A percentile compares a stretch with the other conserved stretches of the same genome.
Evolutionary conservation across 495 filamentous ascomycete species (phyloP).

Genomic region (Xylaria venustula): DNA sequence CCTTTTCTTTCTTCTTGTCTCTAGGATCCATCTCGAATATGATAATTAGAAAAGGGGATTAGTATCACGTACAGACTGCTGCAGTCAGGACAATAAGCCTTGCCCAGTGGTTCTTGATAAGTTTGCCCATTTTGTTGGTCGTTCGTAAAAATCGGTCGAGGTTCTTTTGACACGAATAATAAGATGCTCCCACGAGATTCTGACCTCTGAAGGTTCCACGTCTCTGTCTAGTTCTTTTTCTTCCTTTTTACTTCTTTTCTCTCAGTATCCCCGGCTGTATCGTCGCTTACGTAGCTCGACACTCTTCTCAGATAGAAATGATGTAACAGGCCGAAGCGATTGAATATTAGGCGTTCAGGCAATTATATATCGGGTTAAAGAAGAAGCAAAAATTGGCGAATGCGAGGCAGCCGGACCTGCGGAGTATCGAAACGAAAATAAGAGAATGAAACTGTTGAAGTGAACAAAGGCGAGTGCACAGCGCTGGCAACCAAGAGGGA

Average conservation of each 20-base stretch:
- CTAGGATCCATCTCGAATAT: no score
- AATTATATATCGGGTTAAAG: constrained; percentile 16
- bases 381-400: constrained; percentile 29
- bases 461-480: constrained; percentile 47
- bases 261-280: constrained; percentile 13
- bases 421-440: constrained; percentile 28
- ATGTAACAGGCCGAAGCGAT: not conserved
- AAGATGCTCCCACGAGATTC: constrained; percentile 2
- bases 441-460: constrained; percentile 25
- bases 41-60: not conserved
- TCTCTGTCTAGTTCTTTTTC: constrained; percentile 21
- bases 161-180: not conserved
- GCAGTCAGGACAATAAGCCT: constrained; percentile 87
- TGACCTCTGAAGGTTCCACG: constrained; percentile 16
- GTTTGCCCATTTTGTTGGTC: constrained; percentile 72
- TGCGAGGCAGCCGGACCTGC: constrained; percentile 51
- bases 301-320: not conserved
- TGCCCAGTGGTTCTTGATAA: constrained; percentile 99
- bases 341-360: not conserved
- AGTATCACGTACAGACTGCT: constrained; percentile 65
- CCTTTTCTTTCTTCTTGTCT: not conserved
- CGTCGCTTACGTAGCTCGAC: not conserved
- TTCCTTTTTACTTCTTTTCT: constrained; percentile 16
- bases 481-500: constrained; percentile 35
- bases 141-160: constrained; percentile 1